These are phyloP conservation scores for Blastobotrys malaysiensis DNA, from an alignment of 1,139 yeast genomes.

Conservation along the genomic window DNA sequence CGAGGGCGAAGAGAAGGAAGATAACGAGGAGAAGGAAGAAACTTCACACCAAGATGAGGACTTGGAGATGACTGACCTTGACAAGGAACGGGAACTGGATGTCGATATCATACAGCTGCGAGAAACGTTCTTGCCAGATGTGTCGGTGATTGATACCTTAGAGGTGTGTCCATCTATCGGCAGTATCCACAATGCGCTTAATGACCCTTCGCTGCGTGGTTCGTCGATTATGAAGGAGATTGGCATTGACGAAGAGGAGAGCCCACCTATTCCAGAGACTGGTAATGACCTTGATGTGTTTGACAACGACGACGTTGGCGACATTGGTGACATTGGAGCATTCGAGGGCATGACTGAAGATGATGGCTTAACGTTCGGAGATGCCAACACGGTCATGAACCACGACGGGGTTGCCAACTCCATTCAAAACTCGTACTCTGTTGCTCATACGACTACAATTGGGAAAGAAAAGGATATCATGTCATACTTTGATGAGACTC, in stretches of 20 bases:
- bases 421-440: conserved; percentile 2
- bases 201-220: conserved; percentile 37
- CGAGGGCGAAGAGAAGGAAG: conserved; percentile 36
- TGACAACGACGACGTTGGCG: conserved; percentile 23
- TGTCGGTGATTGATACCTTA: conserved; percentile 34
- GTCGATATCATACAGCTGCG: conserved; percentile 18
- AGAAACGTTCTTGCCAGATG: conserved; percentile 22
- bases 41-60: conserved; percentile 37
- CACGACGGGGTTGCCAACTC: conserved; percentile 7
- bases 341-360: conserved; percentile 21
- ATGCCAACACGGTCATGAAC: conserved; percentile 6
- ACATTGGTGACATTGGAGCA: conserved; percentile 26
- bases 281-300: conserved; percentile 20
- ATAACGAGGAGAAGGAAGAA: conserved; percentile 27
- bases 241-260: conserved; percentile 14
- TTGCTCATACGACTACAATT: conserved; percentile 6
- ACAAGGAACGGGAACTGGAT: conserved; percentile 1
- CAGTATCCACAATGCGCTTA: conserved; percentile 51
- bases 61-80: conserved; percentile 10
- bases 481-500: conserved; percentile 70
- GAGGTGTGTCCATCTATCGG: conserved; percentile 60
- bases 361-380: conserved; percentile 26
- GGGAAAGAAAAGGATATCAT: conserved; percentile 54
- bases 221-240: conserved; percentile 22
- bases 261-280: conserved; percentile 12